Evolutionary conservation across 2,329 filamentous ascomycete species (phyloP), one percentile per base, ranked within the genome.

Genomic region (Fonsecaea pedrosoi): DNA sequence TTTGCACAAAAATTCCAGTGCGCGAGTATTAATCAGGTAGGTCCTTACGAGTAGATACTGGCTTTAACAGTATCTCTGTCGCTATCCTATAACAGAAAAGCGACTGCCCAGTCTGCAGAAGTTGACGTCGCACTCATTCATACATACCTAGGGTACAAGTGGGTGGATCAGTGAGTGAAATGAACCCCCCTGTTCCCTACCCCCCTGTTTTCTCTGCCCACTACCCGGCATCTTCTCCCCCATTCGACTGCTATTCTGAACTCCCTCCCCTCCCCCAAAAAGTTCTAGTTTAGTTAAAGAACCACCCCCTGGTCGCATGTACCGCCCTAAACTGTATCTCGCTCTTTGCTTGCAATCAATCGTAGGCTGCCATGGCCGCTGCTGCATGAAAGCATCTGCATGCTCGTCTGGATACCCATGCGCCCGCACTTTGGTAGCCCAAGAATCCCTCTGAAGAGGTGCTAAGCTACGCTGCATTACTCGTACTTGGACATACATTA

Each of bases 241-340:
- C 45, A 21, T 50, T 50, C 18, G 45, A 50, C 18, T 50, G 9
- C 45, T 50, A 50, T 50, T 50, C 45, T 38, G 35, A 55, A 55
- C 54, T 18, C 54, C 54, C 54, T 48, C 60, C 34, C 32, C 60
- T 37, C 40, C 37, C 54, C 48, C 40, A 53, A 25, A 40, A 30
- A 25, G 18, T 50, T 30, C 45, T 25, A 50, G 18, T 50, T 50
- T 50, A 50, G 45, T 50, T 25, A 50, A 25, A 50, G 30, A 32
- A 5, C 45, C 2, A 61, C 59, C 59, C 59, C 59, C 59, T 54
- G 45, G 59, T 37, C 59, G 59, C 59, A 61, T 54, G 45, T 54
- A 48, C 59, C 59, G 59, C 48, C 48, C 53, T 54, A 60, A 68
- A 68, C 61, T 62, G 62, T 65, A 68, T 68, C 65, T 68, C 48